Evolutionary conservation across 495 filamentous ascomycete genomes (phyloP).

Genomic region (Ramalina peruviana): DNA sequence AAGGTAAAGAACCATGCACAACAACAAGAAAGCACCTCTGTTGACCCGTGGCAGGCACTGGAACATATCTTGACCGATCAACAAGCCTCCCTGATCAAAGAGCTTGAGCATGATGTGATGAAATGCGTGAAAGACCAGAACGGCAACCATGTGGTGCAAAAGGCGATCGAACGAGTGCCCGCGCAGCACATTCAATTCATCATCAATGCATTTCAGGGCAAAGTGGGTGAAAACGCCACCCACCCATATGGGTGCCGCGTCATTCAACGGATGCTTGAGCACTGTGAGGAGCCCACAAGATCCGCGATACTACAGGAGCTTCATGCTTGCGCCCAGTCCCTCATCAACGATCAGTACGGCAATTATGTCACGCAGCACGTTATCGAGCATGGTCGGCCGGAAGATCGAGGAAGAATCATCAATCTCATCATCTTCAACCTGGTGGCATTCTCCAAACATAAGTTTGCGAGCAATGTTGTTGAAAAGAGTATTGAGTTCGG

Average conservation of each 20-base stretch:
- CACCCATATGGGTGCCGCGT: slow-evolving; percentile 88
- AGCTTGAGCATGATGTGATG: slow-evolving; percentile 66
- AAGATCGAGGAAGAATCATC: slow-evolving; percentile 64
- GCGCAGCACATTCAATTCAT: slow-evolving; percentile 75
- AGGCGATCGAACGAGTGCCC: slow-evolving; percentile 79
- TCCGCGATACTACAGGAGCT: slow-evolving; percentile 64
- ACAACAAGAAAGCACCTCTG: slow-evolving; percentile 10
- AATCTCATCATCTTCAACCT: slow-evolving; percentile 55
- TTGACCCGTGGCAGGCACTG: slow-evolving; percentile 47
- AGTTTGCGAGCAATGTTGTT: slow-evolving; percentile 94
- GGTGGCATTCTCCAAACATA: slow-evolving; percentile 75
- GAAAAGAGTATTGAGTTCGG: slow-evolving; percentile 82
- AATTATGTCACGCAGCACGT: slow-evolving; percentile 97
- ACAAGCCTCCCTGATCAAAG: slow-evolving; percentile 70
- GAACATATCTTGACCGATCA: slow-evolving; percentile 87
- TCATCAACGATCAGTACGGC: slow-evolving; percentile 83
- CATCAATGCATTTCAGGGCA: slow-evolving; percentile 67
- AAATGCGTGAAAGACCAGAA: slow-evolving; percentile 80
- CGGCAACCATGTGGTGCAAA: slow-evolving; percentile 95
- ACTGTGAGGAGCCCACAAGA: slow-evolving; percentile 61
- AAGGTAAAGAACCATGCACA: slow-evolving; percentile 40
- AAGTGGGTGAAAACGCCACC: slow-evolving; percentile 62
- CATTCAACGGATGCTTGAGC: slow-evolving; percentile 83
- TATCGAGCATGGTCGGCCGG: slow-evolving; percentile 65
- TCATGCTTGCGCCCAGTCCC: slow-evolving; percentile 49